Percentiles rank a stretch among this genome's conserved stretches.
phyloP scores from a whole-genome alignment of 306 rosid genomes.

The Quillaja saponaria region DNA sequence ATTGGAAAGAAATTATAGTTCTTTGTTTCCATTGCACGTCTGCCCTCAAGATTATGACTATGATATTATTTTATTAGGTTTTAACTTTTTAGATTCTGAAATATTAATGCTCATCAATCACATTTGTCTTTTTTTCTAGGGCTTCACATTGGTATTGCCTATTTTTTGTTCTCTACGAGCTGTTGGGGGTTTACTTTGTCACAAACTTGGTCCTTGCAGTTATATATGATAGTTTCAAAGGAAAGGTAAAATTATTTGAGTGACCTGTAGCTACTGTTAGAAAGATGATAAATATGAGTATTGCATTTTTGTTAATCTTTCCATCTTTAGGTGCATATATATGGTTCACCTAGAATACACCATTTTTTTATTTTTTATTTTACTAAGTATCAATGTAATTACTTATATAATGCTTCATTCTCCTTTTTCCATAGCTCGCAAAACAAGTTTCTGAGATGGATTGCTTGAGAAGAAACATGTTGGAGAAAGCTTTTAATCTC shows the following conservation, averaged over 20 bases:
- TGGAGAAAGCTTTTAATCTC: constrained; percentile 80
- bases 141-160: constrained; percentile 87
- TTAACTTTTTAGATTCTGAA: too few species aligned
- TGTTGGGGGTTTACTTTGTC: constrained; percentile 94
- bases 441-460: constrained; percentile 84
- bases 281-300: constrained; percentile 6
- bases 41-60: not conserved
- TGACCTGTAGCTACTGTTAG: constrained; percentile 15
- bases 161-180: constrained; percentile 77
- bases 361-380: too few species aligned
- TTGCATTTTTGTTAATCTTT: constrained; percentile 19
- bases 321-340: constrained; percentile 24
- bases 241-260: constrained; percentile 66
- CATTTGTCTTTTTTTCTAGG: constrained; percentile 64
- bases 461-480: constrained; percentile 51
- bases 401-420: constrained; percentile 29
- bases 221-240: constrained; percentile 89
- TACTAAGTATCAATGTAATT: constrained; percentile 22
- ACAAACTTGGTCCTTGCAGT: constrained; percentile 96
- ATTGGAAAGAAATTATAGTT: not conserved
- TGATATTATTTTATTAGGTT: too few species aligned
- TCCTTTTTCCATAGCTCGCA: constrained; percentile 63
- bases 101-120: too few species aligned
- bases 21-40: not conserved
- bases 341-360: too few species aligned